Percentiles rank a stretch among this genome's conserved stretches.
Evolutionary conservation across 306 rosid species (phyloP).

Genomic region (Castanospermum australe): DNA sequence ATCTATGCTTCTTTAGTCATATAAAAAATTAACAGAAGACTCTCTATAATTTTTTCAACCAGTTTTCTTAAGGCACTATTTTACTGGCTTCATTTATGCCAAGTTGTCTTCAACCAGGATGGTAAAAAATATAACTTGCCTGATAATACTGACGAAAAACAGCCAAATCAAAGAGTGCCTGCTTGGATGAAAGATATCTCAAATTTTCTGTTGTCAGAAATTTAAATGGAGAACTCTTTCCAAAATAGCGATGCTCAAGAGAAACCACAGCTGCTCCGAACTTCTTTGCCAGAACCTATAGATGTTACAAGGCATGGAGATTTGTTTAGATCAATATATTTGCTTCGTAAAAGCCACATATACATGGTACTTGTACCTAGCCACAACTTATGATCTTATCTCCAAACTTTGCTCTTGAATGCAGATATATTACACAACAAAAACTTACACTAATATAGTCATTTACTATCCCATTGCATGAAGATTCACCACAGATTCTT

Average conservation of each 20-base stretch:
- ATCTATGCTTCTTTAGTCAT: background rate
- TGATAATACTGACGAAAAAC: slow-evolving; percentile 79
- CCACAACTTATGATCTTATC: background rate
- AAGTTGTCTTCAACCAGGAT: background rate
- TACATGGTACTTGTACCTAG: background rate
- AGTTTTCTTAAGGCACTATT: background rate
- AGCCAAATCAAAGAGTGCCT: slow-evolving; percentile 93
- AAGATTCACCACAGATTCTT: slow-evolving; percentile 72
- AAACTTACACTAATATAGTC: slow-evolving; percentile 70
- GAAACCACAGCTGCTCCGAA: slow-evolving; percentile 93
- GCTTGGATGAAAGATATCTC: slow-evolving; percentile 92
- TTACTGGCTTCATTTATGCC: background rate
- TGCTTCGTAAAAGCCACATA: background rate
- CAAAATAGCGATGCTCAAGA: slow-evolving; percentile 96
- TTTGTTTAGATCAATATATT: background rate
- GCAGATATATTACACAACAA: slow-evolving; percentile 2
- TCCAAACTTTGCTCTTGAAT: background rate
- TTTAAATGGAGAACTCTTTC: slow-evolving; percentile 83
- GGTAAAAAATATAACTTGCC: slow-evolving; percentile 42
- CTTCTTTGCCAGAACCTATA: slow-evolving; percentile 86
- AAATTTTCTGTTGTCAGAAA: slow-evolving; percentile 68
- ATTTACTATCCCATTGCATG: slow-evolving; percentile 63
- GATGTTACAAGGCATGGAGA: slow-evolving; percentile 15
- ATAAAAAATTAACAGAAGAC: background rate
- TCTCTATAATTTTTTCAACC: background rate